Base-by-base conservation (phyloP, 306 rosid species). In the Arachis stenosperma region DNA sequence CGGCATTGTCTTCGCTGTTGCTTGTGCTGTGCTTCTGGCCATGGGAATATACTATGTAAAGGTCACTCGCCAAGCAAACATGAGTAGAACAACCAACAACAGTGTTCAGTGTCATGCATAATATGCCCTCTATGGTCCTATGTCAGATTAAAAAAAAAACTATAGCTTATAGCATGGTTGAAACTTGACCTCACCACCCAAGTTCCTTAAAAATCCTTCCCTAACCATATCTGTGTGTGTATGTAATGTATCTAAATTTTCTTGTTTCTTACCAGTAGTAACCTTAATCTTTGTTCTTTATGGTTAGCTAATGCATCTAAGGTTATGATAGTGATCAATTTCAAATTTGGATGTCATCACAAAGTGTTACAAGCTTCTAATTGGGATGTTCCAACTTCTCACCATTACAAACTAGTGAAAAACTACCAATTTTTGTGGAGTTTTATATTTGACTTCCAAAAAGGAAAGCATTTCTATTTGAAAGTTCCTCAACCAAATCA, bases 31-130 rank as follows among this genome's bases (percentile, higher is more conserved):
- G 80, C 62, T 90, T 57, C 69, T 85, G 69, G 89, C 84, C 4
- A 80, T 88, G 87, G 89, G 94, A 37, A 85, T 60, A 55, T 92
- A 82, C 87, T 67, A 84, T 65, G 90, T 86, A 4, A 71, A 70
- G 66, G 88, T 65, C 65, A 78, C 81, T 17, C 90, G 91, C 22
- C 83, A 82, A 69, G 81, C 77, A 50, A 84, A 94, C 42, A 78
- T 76, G 81, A 88, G 56, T 64, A 77, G 77, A 78, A 70, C 89
- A 78, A 70, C 89, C 56, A 60, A 63, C 41, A 69, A 69, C 41
- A 62, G 76, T 57, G 87, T 69, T 62, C 84, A 88, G 48, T 86
- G 88, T 52, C 74, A 81, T 39, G 84, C 70, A 67, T 91, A 87
- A 89, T 64, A 22, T 52, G 37, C 36, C 63, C 53, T 48, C 53